Evolutionary conservation across 768 basidiomycete genomes (phyloP), one percentile per base, ranked within the genome.

Genomic region (Multifurca ochricompacta): DNA sequence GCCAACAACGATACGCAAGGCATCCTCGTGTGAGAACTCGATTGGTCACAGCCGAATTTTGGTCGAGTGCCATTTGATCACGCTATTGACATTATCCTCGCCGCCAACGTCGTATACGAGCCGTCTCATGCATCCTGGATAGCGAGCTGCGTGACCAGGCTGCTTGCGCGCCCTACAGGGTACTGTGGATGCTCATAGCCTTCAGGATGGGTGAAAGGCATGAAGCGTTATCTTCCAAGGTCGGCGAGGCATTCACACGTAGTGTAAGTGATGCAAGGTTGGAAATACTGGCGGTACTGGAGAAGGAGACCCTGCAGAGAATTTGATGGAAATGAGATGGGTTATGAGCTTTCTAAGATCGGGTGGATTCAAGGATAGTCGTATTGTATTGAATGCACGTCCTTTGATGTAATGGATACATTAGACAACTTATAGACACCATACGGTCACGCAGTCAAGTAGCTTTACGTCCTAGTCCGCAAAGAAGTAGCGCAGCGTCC

Each of bases 41-140:
- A 90, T 63, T 91, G 89, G 89, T 74, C 78, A 50, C 44, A 65
- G 16, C 78, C 83, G 3, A 57, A 65, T 44, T 37, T 54, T 14
- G 39, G 34, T 7, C 64, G 65, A 1, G 58, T 68, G 0, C 73
- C 74, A 0, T 56, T 70, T 30, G 65, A 68, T 39, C 51, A 59
- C 30, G 69, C 76, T 3, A 89, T 86, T 68, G 82, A 90, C 51
- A 63, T 88, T 21, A 75, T 92, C 30, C 70, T 92, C 35, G 90
- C 82, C 0, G 87, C 90, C 30, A 88, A 92, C 60, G 81, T 90
- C 48, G 74, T 91, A 8, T 91, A 91, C 67, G 77, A 88, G 56
- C 77, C 80, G 0, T 67, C 74, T 16, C 88, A 90, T 64, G 83
- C 85, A 3, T 54, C 65, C 9, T 87, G 82, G 83, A 85, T 91